Evolutionary conservation across 495 filamentous ascomycete genomes (phyloP), one percentile per base, ranked within the genome.

Genomic region (Xylaria telfairii): DNA sequence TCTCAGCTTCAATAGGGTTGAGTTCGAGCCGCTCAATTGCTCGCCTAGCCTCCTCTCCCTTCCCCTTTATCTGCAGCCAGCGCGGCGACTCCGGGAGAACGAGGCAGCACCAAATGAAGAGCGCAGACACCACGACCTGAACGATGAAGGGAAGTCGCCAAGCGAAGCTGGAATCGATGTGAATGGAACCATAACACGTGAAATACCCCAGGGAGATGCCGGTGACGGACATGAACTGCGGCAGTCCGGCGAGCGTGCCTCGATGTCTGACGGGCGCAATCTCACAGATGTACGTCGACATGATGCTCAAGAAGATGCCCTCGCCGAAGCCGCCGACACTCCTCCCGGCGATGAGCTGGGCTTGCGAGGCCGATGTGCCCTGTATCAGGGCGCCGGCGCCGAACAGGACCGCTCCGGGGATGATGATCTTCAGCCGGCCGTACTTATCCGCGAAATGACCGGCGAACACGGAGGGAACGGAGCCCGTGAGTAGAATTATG

Each of bases 281-380:
- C 73, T 92, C 90, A 69, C 86, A 87, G 24, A 90, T 88, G 62
- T 90, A 88, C 12, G 90, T 88, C 3, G 85, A 83, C 44, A 88
- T 77, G 32, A 83, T 89, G 4, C 87, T 83, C 12, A 92, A 70
- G 70, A 85, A 91, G 1, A 90, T 71, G 0, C 89, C 90, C 73
- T 91, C 86, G 0, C 90, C 90, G 28, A 90, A 74, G 0, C 89
- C 88, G 51, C 85, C 78, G n/a, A 91, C 72, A 7, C 80, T 78
- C 8, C 89, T 79, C 12, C 89, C 89, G 10, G 81, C 78, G 39
- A 90, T 76, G 26, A 91, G 86, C 83, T 88, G 86, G 6, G 79
- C 81, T 9, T 91, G 67, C 15, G 80, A 76, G 9, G 82, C 76
- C 28, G 87, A 81, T 12, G 76, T 64, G 10, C 72, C 73, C 76